Evolutionary conservation across 768 basidiomycete species (phyloP).

Genomic region (Hygrophoropsis aurantiaca): DNA sequence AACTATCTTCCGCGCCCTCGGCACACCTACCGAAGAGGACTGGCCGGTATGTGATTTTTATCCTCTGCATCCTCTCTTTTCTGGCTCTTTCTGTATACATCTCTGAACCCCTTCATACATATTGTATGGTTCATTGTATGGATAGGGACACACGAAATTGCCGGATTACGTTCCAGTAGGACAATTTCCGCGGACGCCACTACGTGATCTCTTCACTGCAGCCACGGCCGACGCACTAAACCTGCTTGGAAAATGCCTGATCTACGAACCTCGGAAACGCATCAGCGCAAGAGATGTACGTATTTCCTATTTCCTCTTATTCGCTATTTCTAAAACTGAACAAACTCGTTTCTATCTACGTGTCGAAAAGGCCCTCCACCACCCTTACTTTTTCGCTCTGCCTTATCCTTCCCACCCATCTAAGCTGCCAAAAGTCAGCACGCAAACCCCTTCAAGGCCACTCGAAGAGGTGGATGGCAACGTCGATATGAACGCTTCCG

Average conservation of each 20-base stretch:
- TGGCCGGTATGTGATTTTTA: constrained; percentile 76
- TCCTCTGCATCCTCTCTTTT: too few relatives aligned
- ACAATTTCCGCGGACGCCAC: constrained; percentile 78
- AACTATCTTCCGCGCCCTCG: constrained; percentile 90
- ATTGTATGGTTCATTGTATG: not conserved
- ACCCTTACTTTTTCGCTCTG: constrained; percentile 83
- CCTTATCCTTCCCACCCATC: constrained; percentile 88
- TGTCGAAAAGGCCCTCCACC: constrained; percentile 66
- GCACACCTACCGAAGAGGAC: constrained; percentile 94
- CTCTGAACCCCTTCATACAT: not conserved
- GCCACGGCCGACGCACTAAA: constrained; percentile 85
- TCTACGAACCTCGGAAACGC: constrained; percentile 84
- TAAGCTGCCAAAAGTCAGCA: constrained; percentile 76
- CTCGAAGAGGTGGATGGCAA: constrained; percentile 81
- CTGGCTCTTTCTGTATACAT: not conserved
- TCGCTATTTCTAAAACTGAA: too few relatives aligned
- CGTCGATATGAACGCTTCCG: constrained; percentile 49
- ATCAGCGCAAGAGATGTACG: constrained; percentile 77
- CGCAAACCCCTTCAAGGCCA: constrained; percentile 49
- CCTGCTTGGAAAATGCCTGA: constrained; percentile 73
- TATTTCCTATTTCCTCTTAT: constrained; percentile 5
- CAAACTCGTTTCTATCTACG: not conserved
- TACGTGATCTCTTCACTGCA: constrained; percentile 89
- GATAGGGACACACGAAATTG: constrained; percentile 31
- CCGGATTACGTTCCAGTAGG: constrained; percentile 89